These are phyloP conservation scores for Stygiomarasmius scandens DNA, from an alignment of 1,284 basidiomycete species.

Conservation along the genomic window DNA sequence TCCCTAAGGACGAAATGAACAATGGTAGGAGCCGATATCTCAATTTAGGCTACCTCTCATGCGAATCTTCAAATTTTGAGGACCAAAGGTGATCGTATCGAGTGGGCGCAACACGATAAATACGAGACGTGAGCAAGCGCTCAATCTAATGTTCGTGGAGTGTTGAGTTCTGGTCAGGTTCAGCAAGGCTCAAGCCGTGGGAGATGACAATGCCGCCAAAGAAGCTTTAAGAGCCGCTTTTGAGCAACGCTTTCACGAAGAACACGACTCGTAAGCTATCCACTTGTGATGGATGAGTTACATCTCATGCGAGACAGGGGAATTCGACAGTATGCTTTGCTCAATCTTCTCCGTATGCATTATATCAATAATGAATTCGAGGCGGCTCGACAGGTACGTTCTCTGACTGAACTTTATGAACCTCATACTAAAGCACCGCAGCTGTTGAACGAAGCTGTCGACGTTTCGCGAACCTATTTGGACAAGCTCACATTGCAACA, in stretches of 20 bases:
- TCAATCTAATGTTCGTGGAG: not conserved
- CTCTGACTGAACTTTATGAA: not conserved
- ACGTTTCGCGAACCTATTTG: conserved; percentile 67
- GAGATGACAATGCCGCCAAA: conserved; percentile 67
- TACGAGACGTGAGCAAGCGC: conserved; percentile 53
- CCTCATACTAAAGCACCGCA: conserved; percentile 30
- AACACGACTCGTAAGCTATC: conserved; percentile 69
- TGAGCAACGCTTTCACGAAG: conserved; percentile 79
- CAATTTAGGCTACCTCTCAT: not conserved
- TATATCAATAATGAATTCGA: conserved; percentile 67
- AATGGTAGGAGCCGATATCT: conserved; percentile 39
- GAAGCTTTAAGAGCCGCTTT: conserved; percentile 78
- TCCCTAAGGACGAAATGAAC: conserved; percentile 60
- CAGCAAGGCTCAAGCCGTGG: conserved; percentile 60
- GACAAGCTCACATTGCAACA: conserved; percentile 75
- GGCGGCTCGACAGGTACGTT: conserved; percentile 65
- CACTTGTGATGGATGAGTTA: not conserved
- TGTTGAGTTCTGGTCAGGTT: conserved; percentile 48
- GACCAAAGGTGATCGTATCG: conserved; percentile 64
- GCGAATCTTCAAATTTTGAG: conserved; percentile 64
- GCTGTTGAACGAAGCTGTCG: conserved; percentile 75
- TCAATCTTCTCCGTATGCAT: conserved; percentile 78
- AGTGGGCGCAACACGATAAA: conserved; percentile 61
- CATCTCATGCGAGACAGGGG: conserved; percentile 48
- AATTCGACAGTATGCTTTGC: conserved; percentile 73